Evolutionary conservation across 2,329 filamentous ascomycete species (phyloP).

Genomic region (Cordyceps javanica): DNA sequence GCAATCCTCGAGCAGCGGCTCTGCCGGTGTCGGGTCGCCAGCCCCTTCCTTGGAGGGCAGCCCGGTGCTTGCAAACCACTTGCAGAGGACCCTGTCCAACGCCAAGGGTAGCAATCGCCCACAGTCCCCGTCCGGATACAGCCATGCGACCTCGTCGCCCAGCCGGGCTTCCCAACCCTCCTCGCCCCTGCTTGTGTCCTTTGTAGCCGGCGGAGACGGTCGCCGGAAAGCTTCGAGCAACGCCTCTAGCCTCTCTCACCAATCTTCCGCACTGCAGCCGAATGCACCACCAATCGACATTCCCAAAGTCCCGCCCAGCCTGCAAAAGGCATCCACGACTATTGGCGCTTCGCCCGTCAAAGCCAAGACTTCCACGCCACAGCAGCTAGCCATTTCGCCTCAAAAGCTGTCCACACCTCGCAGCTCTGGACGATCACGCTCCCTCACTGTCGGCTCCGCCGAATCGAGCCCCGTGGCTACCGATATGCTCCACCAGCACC

Average conservation of each 20-base stretch:
- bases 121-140: constrained; percentile 76
- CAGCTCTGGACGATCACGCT: constrained; percentile 66
- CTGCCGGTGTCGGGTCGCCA: constrained; percentile 47
- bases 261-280: constrained; percentile 65
- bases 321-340: constrained; percentile 55
- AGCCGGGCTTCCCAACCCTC: constrained; percentile 68
- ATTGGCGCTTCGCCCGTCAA: constrained; percentile 52
- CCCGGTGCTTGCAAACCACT: constrained; percentile 69
- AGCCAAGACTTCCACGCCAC: constrained; percentile 45
- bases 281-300: constrained; percentile 66
- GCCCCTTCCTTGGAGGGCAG: constrained; percentile 75
- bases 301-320: constrained; percentile 52
- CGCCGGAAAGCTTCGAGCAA: constrained; percentile 89
- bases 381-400: constrained; percentile 50
- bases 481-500: constrained; percentile 62
- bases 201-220: constrained; percentile 74
- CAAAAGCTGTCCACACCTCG: constrained; percentile 59
- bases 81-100: constrained; percentile 77
- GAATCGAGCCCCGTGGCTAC: constrained; percentile 73
- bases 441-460: constrained; percentile 88
- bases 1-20: constrained; percentile 35
- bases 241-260: constrained; percentile 76
- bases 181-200: constrained; percentile 84
- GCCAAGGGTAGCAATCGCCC: constrained; percentile 70
- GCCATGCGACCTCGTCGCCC: constrained; percentile 78